Base-by-base conservation (phyloP, 306 rosid genomes). In the Rubus parviflorus region DNA sequence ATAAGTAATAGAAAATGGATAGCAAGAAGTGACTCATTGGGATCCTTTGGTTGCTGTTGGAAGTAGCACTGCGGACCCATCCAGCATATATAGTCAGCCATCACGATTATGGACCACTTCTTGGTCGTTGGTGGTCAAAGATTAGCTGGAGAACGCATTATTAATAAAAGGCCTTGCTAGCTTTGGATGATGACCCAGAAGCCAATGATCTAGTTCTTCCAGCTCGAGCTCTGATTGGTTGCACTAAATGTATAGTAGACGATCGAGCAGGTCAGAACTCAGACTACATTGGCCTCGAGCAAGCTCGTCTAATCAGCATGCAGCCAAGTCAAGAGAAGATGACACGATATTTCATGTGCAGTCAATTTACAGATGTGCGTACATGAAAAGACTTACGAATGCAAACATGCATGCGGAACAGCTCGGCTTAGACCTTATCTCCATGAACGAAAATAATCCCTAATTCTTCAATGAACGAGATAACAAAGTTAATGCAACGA, bases 31-130 rank as follows among this genome's bases (percentile, higher is more conserved):
- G 85, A 83, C 78, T 19, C 1, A 61, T 16, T 83, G 90, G 92
- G 93, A 70, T 90, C 92, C 82, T 54, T 1, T 61, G 79, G 86
- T 85, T 85, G 81, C 75, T 76, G 53, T 68, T 71, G 74, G 66
- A 85, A 81, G 80, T 83, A 86, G 78, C 96, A 88, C 53, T 63
- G 48, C 75, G 84, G 75, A 89, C 89, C 86, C 23, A 43, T 25
- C 53, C 5, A 17, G 45, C 56, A 54, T n/a, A 30, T 30, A 30
- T 30, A 53, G 4, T 40, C 52, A 40, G 13, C 76, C 38, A 15
- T 56, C 68, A 42, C 63, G 0, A 42, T 57, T 8, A 14, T 57
- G 69, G 46, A 64, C 69, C 69, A 61, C 30, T 30, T 25, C 67
- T 25, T 6, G 67, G 67, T 30, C 35, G 35, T 61, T 12, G 67